A percentile compares a stretch with the other conserved stretches of the same genome.
Conservation (phyloP, 2,329 filamentous ascomycete species). For the Leptographium procerum region DNA sequence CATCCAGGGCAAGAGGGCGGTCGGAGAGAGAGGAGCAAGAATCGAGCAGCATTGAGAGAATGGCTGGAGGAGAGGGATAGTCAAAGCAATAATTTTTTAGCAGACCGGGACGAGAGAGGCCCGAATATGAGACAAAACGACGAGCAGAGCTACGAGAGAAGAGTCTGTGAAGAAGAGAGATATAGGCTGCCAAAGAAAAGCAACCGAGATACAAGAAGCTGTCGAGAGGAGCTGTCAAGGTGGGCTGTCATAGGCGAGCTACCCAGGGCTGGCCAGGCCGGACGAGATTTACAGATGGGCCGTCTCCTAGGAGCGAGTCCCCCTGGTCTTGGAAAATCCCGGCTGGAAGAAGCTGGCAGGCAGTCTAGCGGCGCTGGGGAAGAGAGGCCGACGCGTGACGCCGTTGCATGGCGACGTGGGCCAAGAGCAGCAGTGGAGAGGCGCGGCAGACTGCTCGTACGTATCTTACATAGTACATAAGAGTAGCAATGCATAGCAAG, state of each 20-base stretch:
- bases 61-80: not conserved
- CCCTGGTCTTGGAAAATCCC: too few species aligned
- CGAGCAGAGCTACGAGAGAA: not conserved
- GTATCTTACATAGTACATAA: too few species aligned
- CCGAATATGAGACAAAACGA: not conserved
- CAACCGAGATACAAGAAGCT: too few species aligned
- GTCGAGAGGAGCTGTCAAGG: not conserved
- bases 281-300: not conserved
- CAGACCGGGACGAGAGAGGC: too few species aligned
- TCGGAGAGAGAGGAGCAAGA: not conserved
- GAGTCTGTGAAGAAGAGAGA: not conserved
- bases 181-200: too few species aligned
- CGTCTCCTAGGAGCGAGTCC: not conserved
- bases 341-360: too few species aligned
- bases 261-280: not conserved
- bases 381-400: not conserved
- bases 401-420: not conserved
- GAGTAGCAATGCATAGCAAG: too few species aligned
- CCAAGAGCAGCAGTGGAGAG: not conserved
- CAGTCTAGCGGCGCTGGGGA: too few species aligned
- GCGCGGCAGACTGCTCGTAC: not conserved
- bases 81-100: too few species aligned
- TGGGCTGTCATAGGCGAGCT: not conserved
- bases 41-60: not conserved
- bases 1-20: slow-evolving; percentile 2